These are phyloP conservation scores for Extremus antarcticus DNA, from an alignment of 495 filamentous ascomycete species.

Conservation along the genomic window DNA sequence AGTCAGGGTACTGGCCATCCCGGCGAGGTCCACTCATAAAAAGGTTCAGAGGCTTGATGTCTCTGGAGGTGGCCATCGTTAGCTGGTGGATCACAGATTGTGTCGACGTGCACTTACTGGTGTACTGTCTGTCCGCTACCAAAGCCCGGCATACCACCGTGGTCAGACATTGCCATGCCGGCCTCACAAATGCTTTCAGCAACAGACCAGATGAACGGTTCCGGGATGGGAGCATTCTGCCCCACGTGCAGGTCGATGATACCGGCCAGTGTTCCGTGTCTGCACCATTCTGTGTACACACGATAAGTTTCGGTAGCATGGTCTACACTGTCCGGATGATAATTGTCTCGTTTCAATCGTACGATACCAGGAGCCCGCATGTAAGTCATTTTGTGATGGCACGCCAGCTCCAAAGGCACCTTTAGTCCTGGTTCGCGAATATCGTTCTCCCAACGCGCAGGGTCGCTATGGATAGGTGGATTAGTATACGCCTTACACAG, in stretches of 20 bases:
- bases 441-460: not conserved
- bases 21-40: too few species aligned
- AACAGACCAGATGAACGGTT: not conserved
- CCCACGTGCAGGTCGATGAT: conserved; percentile 27
- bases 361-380: not conserved
- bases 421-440: not conserved
- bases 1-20: too few species aligned
- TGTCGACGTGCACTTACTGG: too few species aligned
- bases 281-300: not conserved
- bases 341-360: not conserved
- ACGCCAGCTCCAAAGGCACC: not conserved
- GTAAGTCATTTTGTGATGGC: not conserved
- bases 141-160: not conserved
- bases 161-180: not conserved
- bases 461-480: too few species aligned
- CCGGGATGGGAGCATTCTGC: conserved; percentile 43
- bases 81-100: not conserved
- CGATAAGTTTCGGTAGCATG: not conserved
- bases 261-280: not conserved
- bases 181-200: not conserved
- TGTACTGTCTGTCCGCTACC: not conserved
- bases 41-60: not conserved
- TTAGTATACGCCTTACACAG: too few species aligned
- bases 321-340: not conserved
- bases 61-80: not conserved